A percentile compares a stretch with the other conserved stretches of the same genome.
These are phyloP conservation scores for Salix viminalis DNA, from an alignment of 345 rosid species.

Conservation along the genomic window DNA sequence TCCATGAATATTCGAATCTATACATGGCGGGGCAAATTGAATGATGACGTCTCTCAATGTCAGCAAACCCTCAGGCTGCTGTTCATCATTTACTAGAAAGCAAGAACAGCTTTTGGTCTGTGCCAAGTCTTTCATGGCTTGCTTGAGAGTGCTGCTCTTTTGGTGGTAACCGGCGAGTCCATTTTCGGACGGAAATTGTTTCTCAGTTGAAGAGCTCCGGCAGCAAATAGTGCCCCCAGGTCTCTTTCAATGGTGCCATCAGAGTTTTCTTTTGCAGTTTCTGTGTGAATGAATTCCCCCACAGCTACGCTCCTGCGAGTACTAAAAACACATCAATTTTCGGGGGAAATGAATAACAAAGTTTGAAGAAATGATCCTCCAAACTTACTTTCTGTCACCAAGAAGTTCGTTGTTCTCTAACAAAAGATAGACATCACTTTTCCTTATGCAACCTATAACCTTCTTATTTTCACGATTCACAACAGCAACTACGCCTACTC, in stretches of 20 bases:
- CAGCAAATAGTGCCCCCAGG: slow-evolving; percentile 22
- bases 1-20: slow-evolving; percentile 34
- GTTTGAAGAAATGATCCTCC: neutral
- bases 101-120: slow-evolving; percentile 23
- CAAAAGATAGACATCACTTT: slow-evolving; percentile 32
- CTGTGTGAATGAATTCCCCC: slow-evolving; percentile 28
- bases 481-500: slow-evolving; percentile 20
- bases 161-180: slow-evolving; percentile 29
- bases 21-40: slow-evolving; percentile 40
- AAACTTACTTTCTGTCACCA: slow-evolving; percentile 18
- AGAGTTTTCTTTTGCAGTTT: slow-evolving; percentile 3
- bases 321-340: neutral
- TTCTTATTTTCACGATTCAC: slow-evolving; percentile 12
- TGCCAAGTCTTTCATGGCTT: slow-evolving; percentile 36
- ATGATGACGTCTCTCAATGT: slow-evolving; percentile 28
- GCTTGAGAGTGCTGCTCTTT: slow-evolving; percentile 35
- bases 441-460: slow-evolving; percentile 28
- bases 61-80: slow-evolving; percentile 15
- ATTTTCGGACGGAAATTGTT: slow-evolving; percentile 33
- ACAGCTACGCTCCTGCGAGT: slow-evolving; percentile 20
- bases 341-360: neutral
- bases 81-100: slow-evolving; percentile 26
- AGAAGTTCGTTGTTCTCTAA: slow-evolving; percentile 22
- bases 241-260: slow-evolving; percentile 24
- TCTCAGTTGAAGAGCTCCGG: slow-evolving; percentile 25